Conservation (phyloP, 2,329 filamentous ascomycete species). For the Pleurostoma richardsiae region DNA sequence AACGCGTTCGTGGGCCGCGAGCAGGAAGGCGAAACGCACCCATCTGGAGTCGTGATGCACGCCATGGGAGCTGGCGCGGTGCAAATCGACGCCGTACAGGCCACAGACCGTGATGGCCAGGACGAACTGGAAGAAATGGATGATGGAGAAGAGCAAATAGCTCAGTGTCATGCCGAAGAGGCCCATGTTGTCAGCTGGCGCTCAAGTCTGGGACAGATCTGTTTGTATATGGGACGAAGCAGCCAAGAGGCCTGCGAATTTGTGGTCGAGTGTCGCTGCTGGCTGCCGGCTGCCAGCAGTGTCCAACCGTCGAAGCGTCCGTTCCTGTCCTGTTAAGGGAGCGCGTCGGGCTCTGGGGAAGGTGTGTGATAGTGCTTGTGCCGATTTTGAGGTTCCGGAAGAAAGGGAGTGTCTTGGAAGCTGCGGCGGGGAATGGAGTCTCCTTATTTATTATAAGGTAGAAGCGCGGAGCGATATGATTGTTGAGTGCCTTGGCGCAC, state of each 20-base stretch:
- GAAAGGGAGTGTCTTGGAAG: no score
- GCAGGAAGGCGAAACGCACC: constrained; percentile 39
- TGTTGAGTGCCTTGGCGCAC: no score
- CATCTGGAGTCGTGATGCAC: constrained; percentile 61
- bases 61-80: constrained; percentile 42
- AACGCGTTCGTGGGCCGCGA: constrained; percentile 2
- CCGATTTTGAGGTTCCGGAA: neutral
- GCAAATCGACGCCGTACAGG: constrained; percentile 69
- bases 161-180: constrained; percentile 36
- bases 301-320: neutral
- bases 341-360: neutral
- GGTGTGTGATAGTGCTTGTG: neutral
- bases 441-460: no score
- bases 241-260: neutral
- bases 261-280: neutral
- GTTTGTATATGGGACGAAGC: neutral
- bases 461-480: no score
- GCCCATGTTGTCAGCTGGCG: constrained; percentile 31
- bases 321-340: neutral
- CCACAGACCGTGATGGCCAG: constrained; percentile 73
- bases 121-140: constrained; percentile 74
- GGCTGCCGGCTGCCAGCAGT: neutral
- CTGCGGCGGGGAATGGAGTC: no score
- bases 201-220: neutral
- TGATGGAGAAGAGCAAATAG: constrained; percentile 50